phyloP scores from a whole-genome alignment of 768 basidiomycete species.

The Termitomyces sp. region DNA sequence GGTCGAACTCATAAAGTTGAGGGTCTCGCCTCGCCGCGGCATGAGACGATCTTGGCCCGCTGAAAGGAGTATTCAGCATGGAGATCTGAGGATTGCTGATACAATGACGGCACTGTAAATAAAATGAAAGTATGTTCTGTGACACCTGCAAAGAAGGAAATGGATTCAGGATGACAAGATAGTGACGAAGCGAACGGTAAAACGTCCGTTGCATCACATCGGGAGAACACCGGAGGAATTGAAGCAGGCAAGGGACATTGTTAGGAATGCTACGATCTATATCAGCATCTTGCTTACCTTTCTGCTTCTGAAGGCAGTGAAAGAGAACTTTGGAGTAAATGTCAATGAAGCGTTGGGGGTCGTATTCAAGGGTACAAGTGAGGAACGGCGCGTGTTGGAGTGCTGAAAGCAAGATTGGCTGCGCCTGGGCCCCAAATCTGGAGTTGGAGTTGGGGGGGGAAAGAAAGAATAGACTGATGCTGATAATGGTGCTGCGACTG shows the following conservation, averaged over 20 bases:
- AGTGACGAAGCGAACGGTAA: no score
- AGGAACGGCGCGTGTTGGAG: neutral
- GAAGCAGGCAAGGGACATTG: neutral
- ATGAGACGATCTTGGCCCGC: no score
- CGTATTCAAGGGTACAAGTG: neutral
- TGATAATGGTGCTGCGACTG: neutral
- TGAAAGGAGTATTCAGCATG: no score
- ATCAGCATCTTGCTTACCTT: neutral
- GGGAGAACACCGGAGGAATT: neutral
- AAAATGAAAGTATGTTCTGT: neutral
- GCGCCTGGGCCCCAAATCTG: neutral
- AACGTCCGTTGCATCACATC: neutral
- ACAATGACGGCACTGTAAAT: neutral
- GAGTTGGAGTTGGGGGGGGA: neutral
- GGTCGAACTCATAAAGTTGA: neutral
- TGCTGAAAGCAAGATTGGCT: no score
- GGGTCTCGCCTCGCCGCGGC: neutral
- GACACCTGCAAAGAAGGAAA: neutral
- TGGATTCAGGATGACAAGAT: neutral
- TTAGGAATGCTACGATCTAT: neutral
- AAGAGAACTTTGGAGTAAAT: neutral
- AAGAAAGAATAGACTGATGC: no score
- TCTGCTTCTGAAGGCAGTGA: neutral
- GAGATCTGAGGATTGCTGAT: neutral
- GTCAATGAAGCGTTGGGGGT: neutral